These are phyloP conservation scores for Pilatotrama ljubarskyi DNA, from an alignment of 768 basidiomycete species.

Conservation along the genomic window DNA sequence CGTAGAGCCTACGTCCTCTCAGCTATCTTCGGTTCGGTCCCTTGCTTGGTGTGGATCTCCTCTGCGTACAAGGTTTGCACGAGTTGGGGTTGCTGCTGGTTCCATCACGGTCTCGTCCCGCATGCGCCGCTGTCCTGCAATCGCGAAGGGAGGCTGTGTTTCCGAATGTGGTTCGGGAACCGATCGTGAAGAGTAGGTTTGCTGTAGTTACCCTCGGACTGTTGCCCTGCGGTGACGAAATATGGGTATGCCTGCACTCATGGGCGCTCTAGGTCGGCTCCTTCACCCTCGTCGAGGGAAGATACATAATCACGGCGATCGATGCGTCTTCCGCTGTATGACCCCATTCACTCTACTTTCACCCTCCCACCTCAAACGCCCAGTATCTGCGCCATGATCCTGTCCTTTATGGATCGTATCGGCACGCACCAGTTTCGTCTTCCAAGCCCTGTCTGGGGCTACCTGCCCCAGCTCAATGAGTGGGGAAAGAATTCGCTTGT, in stretches of 20 bases:
- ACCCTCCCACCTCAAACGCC: neutral
- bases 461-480: constrained; percentile 29
- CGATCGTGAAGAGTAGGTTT: neutral
- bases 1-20: neutral
- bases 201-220: neutral
- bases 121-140: neutral
- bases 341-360: neutral
- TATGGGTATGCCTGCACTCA: neutral
- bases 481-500: constrained; percentile 15
- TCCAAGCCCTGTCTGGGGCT: constrained; percentile 19
- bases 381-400: neutral
- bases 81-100: neutral
- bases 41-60: neutral
- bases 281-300: neutral
- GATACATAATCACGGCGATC: neutral
- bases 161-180: neutral
- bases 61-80: neutral
- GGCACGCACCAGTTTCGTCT: constrained; percentile 10
- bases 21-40: neutral
- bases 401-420: constrained; percentile 17
- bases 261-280: neutral
- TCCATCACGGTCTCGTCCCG: neutral
- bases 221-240: neutral
- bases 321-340: neutral
- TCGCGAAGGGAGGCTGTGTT: neutral